Conservation (phyloP, 495 filamentous ascomycete genomes). For the Penicillium antarcticum region DNA sequence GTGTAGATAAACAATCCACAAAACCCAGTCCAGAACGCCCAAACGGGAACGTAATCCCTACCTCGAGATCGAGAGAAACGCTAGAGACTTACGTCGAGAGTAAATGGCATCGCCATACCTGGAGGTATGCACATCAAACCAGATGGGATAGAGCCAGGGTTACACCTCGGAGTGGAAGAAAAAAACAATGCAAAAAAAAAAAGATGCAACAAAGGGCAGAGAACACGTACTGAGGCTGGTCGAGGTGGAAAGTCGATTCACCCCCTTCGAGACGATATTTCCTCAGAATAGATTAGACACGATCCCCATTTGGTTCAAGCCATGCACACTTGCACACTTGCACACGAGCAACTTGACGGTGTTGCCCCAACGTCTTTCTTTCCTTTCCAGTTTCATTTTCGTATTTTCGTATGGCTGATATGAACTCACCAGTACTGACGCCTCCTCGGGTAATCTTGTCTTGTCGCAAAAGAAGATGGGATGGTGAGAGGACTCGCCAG, state of each 20-base stretch:
- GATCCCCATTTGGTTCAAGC: neutral
- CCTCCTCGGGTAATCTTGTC: neutral
- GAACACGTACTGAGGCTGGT: constrained; percentile 19
- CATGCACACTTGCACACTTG: neutral
- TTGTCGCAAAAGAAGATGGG: neutral
- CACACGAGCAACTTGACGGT: neutral
- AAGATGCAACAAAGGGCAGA: neutral
- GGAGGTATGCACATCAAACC: neutral
- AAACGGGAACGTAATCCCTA: constrained; percentile 10
- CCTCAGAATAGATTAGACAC: neutral
- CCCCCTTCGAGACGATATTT: neutral
- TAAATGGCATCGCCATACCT: constrained; percentile 10
- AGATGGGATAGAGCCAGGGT: constrained; percentile 2
- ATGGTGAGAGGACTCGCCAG: constrained; percentile 19
- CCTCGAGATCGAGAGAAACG: constrained; percentile 13
- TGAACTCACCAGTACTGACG: neutral
- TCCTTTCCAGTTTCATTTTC: neutral
- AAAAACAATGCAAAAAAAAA: neutral
- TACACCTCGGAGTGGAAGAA: neutral
- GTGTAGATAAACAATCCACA: neutral
- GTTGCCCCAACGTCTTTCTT: neutral
- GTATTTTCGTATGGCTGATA: neutral
- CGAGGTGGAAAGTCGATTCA: neutral
- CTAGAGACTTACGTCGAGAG: constrained; percentile 19
- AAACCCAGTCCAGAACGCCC: neutral